Percentiles rank a stretch among this genome's conserved stretches.
Conservation (phyloP, 345 rosid species). For the Salix dunnii region DNA sequence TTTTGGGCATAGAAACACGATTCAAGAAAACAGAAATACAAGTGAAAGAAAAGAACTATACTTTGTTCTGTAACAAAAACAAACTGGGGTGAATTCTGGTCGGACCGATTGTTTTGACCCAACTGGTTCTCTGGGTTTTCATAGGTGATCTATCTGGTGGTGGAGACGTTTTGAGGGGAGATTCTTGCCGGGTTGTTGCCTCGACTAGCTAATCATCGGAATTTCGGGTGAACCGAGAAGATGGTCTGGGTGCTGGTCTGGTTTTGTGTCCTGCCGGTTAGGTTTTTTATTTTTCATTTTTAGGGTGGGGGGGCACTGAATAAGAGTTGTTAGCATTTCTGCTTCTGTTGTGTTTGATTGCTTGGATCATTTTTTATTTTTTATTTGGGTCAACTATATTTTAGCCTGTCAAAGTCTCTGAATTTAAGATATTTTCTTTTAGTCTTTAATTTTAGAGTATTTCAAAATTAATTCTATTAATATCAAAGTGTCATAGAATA, state of each 20-base stretch:
- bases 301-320: neutral
- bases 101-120: conserved; percentile 12
- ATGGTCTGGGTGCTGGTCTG: conserved; percentile 7
- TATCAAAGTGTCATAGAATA: neutral
- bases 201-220: neutral
- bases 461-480: neutral
- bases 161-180: neutral
- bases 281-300: neutral
- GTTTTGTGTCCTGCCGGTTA: conserved; percentile 5
- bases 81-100: neutral
- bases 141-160: conserved; percentile 8
- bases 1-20: neutral
- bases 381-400: neutral
- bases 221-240: conserved; percentile 11
- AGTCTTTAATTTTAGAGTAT: neutral
- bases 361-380: neutral
- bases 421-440: neutral
- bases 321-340: neutral
- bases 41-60: neutral
- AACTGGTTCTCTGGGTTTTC: conserved; percentile 3
- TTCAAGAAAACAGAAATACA: neutral
- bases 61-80: neutral
- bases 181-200: neutral
- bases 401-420: neutral
- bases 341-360: neutral